Evolutionary conservation across 176 grass and related monocot genomes (phyloP).

Genomic region (Zizania latifolia): DNA sequence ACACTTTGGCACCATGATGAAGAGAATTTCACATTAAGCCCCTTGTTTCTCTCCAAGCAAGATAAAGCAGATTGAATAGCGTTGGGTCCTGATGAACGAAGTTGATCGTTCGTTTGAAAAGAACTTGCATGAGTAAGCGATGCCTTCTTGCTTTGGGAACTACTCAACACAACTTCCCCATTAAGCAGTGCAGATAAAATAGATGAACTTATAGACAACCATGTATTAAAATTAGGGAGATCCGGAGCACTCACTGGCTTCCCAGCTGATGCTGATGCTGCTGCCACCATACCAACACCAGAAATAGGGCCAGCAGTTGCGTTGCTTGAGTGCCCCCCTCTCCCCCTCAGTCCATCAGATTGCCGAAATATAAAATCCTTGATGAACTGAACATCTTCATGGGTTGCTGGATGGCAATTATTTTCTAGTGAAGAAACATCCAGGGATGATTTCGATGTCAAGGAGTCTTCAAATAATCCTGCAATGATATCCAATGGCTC

Average conservation of each 20-base stretch:
- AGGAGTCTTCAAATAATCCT: constrained; percentile 52
- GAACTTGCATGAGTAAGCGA: constrained; percentile 12
- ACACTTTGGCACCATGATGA: constrained; percentile 87
- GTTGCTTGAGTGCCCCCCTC: constrained; percentile 60
- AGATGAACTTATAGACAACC: constrained; percentile 58
- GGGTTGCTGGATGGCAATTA: constrained; percentile 39
- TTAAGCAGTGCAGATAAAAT: constrained; percentile 57
- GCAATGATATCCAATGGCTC: constrained; percentile 59
- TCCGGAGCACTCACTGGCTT: constrained; percentile 63
- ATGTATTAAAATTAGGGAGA: constrained; percentile 70
- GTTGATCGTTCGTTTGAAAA: constrained; percentile 30
- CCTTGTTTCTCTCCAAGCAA: constrained; percentile 68
- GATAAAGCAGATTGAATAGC: constrained; percentile 46
- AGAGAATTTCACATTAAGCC: constrained; percentile 79
- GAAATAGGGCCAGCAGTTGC: constrained; percentile 50
- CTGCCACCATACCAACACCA: constrained; percentile 81
- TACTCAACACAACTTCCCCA: constrained; percentile 13
- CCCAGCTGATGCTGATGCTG: constrained; percentile 63
- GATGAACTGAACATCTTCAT: constrained; percentile 77
- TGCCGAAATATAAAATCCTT: constrained; percentile 88
- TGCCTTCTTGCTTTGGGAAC: constrained; percentile 26
- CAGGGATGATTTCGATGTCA: constrained; percentile 46
- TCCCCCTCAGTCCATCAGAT: constrained; percentile 67
- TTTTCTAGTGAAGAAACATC: constrained; percentile 71
- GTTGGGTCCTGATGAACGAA: constrained; percentile 37